A percentile compares a stretch with the other conserved stretches of the same genome.
phyloP scores from a whole-genome alignment of 2,329 filamentous ascomycete genomes.

The Venturia asperata region DNA sequence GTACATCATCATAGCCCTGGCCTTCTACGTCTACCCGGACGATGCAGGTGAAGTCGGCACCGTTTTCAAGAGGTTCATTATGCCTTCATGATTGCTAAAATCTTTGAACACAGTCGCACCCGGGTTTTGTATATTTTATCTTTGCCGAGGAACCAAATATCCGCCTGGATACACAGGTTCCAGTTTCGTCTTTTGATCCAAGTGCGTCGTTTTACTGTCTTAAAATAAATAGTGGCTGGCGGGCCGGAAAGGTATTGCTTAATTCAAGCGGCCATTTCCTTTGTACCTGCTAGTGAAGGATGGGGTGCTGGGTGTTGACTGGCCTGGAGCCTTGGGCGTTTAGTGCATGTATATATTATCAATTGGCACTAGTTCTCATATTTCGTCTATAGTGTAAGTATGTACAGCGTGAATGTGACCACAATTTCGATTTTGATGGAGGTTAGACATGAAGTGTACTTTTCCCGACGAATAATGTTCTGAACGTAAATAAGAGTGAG shows the following conservation, averaged over 20 bases:
- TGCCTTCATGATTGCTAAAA: not conserved
- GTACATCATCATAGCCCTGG: conserved; percentile 54
- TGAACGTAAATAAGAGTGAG: no score
- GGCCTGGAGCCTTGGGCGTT: not conserved
- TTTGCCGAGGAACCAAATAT: not conserved
- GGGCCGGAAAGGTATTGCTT: not conserved
- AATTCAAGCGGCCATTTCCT: not conserved
- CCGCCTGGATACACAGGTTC: not conserved
- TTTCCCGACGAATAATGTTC: no score
- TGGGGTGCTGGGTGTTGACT: not conserved
- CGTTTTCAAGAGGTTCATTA: not conserved
- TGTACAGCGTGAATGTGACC: no score
- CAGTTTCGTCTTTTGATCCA: not conserved
- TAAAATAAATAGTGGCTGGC: not conserved
- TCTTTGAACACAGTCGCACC: not conserved
- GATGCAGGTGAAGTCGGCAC: conserved; percentile 8
- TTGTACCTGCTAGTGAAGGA: not conserved
- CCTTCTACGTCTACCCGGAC: conserved; percentile 56
- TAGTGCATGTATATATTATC: not conserved
- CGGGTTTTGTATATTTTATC: conserved; percentile 12
- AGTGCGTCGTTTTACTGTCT: not conserved
- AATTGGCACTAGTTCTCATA: not conserved
- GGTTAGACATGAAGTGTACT: no score
- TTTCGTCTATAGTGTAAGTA: no score
- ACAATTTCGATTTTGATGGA: no score